phyloP scores from a whole-genome alignment of 1,284 basidiomycete genomes.

The Moniliophthora roreri region DNA sequence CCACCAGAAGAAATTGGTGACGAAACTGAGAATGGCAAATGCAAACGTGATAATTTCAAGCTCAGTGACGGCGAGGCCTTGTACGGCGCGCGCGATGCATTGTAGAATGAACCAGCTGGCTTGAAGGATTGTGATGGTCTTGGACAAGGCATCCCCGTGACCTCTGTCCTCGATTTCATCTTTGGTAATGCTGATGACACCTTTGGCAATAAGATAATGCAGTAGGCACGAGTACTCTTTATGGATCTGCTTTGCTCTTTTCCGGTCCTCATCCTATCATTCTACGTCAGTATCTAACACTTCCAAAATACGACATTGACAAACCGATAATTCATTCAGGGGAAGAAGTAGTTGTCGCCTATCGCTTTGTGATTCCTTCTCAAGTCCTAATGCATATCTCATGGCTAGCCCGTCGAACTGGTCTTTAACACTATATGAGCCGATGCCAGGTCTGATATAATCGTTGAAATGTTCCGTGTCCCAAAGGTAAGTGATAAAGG shows the following conservation, averaged over 20 bases:
- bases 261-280: no score
- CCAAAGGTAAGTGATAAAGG: neutral
- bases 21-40: slow-evolving; percentile 14
- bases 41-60: slow-evolving; percentile 20
- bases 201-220: neutral
- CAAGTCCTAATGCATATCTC: no score
- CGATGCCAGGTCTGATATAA: neutral
- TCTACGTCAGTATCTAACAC: no score
- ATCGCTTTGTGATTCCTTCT: no score
- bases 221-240: neutral
- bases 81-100: neutral
- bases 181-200: neutral
- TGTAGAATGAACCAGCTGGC: slow-evolving; percentile 5
- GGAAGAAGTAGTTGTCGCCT: no score
- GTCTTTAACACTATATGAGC: neutral
- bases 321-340: no score
- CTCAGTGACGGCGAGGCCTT: slow-evolving; percentile 4
- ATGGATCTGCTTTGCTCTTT: neutral
- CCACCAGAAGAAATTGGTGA: slow-evolving; percentile 20
- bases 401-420: no score
- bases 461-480: neutral
- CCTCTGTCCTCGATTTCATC: slow-evolving; percentile 9
- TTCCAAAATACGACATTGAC: no score
- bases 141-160: slow-evolving; percentile 6
- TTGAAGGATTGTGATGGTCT: slow-evolving; percentile 6